Evolutionary conservation across 306 rosid genomes (phyloP).

Genomic region (Herpetospermum pedunculosum): DNA sequence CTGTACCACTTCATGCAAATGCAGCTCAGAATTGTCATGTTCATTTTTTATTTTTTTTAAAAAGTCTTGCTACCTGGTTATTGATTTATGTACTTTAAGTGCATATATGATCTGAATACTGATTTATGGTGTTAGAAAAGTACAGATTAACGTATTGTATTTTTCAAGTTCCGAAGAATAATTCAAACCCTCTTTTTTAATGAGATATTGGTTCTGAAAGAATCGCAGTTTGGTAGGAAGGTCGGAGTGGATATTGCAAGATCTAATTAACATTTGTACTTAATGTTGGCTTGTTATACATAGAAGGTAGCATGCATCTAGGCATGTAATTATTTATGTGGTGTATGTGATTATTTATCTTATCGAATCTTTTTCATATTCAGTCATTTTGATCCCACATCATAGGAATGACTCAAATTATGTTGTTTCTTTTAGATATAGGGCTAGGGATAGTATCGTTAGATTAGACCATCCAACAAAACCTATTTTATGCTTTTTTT

Average conservation of each 20-base stretch:
- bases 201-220: not conserved
- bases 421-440: not conserved
- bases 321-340: not conserved
- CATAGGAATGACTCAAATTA: not conserved
- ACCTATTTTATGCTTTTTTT: not conserved
- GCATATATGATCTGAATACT: not conserved
- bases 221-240: not conserved
- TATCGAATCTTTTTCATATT: not conserved
- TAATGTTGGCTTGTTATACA: not conserved
- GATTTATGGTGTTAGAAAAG: not conserved
- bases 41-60: not conserved
- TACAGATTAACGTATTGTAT: not conserved
- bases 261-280: not conserved
- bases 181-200: not conserved
- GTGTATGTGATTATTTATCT: not conserved
- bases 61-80: not conserved
- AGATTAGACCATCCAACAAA: not conserved
- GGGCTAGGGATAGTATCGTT: not conserved
- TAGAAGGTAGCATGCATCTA: not conserved
- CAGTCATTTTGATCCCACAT: not conserved
- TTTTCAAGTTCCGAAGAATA: not conserved
- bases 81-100: not conserved
- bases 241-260: not conserved
- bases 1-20: not conserved
- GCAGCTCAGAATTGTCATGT: not conserved